Conservation (phyloP, 1,284 basidiomycete species). For the Ceratobasidium sp. region DNA sequence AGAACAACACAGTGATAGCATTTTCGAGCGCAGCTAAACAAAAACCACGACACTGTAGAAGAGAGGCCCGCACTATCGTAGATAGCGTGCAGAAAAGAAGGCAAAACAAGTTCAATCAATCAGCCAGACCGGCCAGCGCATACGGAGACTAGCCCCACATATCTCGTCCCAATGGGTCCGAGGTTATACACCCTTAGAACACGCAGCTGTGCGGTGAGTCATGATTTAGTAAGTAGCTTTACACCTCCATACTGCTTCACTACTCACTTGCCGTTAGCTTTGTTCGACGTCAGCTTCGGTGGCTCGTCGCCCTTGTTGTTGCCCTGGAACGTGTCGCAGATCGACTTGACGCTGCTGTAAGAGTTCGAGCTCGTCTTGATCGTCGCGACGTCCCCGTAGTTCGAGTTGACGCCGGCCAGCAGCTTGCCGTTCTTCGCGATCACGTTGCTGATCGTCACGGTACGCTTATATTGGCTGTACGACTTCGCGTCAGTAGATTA, state of each 20-base stretch:
- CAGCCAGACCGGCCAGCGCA: background rate
- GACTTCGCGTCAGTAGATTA: background rate
- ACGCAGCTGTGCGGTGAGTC: background rate
- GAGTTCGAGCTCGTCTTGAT: slow-evolving; percentile 41
- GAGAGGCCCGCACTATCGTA: background rate
- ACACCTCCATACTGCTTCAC: background rate
- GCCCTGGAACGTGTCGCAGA: slow-evolving; percentile 45
- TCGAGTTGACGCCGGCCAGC: slow-evolving; percentile 48
- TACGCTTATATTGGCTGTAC: slow-evolving; percentile 50
- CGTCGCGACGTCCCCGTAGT: slow-evolving; percentile 48
- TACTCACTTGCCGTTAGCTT: slow-evolving; percentile 35
- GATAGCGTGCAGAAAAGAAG: background rate
- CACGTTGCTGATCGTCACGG: slow-evolving; percentile 52
- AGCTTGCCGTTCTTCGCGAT: slow-evolving; percentile 44
- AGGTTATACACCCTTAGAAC: background rate
- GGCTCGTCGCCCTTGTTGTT: slow-evolving; percentile 46
- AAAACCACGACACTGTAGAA: background rate
- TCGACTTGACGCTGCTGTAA: slow-evolving; percentile 41
- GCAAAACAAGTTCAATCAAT: background rate
- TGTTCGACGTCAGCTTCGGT: slow-evolving; percentile 45
- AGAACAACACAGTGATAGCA: background rate
- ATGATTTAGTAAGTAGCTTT: slow-evolving; percentile 1
- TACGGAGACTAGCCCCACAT: slow-evolving; percentile 1
- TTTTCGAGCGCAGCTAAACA: too few relatives aligned
- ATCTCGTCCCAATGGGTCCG: background rate